Percentiles rank a stretch among this genome's conserved stretches.
Conservation (phyloP, 768 basidiomycete species). For the Tricholoma bakamatsutake region DNA sequence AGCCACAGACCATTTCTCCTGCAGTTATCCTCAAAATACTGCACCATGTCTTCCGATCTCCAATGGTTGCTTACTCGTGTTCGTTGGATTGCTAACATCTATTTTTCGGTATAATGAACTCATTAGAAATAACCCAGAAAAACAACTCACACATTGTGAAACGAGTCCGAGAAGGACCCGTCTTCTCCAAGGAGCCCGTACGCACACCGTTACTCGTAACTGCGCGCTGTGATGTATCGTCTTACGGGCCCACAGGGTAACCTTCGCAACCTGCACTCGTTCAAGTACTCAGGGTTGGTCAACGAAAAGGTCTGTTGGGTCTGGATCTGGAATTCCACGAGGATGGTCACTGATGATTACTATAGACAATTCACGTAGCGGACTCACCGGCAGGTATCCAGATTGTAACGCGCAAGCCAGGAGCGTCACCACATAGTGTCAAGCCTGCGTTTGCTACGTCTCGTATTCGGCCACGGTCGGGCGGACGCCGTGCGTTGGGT, state of each 20-base stretch:
- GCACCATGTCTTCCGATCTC: constrained; percentile 83
- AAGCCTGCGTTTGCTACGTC: constrained; percentile 40
- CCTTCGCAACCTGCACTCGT: constrained; percentile 83
- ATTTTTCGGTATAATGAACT: background rate
- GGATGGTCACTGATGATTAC: no score
- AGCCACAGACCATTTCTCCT: constrained; percentile 28
- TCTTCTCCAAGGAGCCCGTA: constrained; percentile 84
- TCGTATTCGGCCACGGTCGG: constrained; percentile 61
- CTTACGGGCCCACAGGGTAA: constrained; percentile 54
- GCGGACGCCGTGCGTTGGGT: constrained; percentile 64
- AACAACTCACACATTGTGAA: constrained; percentile 86
- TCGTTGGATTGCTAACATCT: constrained; percentile 25
- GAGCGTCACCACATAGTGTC: constrained; percentile 48
- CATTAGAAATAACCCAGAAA: constrained; percentile 40
- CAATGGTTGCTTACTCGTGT: constrained; percentile 92
- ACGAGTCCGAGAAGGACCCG: constrained; percentile 60
- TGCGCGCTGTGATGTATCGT: background rate
- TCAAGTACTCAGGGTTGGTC: constrained; percentile 86
- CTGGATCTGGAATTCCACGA: no score
- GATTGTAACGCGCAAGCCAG: constrained; percentile 61
- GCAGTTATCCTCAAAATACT: constrained; percentile 14
- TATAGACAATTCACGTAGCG: constrained; percentile 60
- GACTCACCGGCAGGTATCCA: constrained; percentile 51
- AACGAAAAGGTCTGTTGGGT: constrained; percentile 61
- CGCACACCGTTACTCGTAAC: constrained; percentile 21